Percentiles rank a stretch among this genome's conserved stretches.
Conservation (phyloP, 2,329 filamentous ascomycete species). For the Verticillium nonalfalfae region DNA sequence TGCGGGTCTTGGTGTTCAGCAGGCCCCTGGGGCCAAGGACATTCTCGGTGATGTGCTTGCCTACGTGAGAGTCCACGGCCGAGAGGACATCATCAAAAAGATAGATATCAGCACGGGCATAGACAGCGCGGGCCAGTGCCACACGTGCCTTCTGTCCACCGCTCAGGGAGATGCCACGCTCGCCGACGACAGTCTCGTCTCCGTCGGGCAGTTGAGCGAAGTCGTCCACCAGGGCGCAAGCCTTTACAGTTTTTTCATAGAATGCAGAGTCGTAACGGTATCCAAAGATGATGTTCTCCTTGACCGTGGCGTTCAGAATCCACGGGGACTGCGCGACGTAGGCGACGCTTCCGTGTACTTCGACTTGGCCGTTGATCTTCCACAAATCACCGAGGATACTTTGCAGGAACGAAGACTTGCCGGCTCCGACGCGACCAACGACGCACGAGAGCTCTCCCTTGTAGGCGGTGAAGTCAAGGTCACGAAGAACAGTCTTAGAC, state of each 20-base stretch:
- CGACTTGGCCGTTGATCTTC: conserved; percentile 79
- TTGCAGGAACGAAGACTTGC: conserved; percentile 90
- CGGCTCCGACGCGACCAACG: conserved; percentile 88
- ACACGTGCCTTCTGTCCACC: conserved; percentile 94
- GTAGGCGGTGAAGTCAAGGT: conserved; percentile 81
- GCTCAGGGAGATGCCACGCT: conserved; percentile 91
- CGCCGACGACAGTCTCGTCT: conserved; percentile 93
- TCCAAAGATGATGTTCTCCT: conserved; percentile 95
- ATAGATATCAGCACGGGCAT: conserved; percentile 94
- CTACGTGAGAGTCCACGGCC: conserved; percentile 97
- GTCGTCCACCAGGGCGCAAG: conserved; percentile 85
- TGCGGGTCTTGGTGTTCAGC: conserved; percentile 77
- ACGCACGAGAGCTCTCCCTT: conserved; percentile 93
- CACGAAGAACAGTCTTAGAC: conserved; percentile 61
- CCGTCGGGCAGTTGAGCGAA: conserved; percentile 91
- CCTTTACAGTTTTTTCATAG: conserved; percentile 87
- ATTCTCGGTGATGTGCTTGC: conserved; percentile 88
- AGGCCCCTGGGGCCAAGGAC: conserved; percentile 83
- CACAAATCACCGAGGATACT: conserved; percentile 85
- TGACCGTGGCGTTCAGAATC: conserved; percentile 97
- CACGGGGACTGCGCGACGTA: conserved; percentile 92
- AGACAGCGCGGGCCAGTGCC: conserved; percentile 87
- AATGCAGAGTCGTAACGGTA: conserved; percentile 91
- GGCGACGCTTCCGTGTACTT: conserved; percentile 74
- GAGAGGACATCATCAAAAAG: conserved; percentile 91